A percentile compares a stretch with the other conserved stretches of the same genome.
Evolutionary conservation across 2,329 filamentous ascomycete species (phyloP).

Genomic region (Fusarium torulosum): DNA sequence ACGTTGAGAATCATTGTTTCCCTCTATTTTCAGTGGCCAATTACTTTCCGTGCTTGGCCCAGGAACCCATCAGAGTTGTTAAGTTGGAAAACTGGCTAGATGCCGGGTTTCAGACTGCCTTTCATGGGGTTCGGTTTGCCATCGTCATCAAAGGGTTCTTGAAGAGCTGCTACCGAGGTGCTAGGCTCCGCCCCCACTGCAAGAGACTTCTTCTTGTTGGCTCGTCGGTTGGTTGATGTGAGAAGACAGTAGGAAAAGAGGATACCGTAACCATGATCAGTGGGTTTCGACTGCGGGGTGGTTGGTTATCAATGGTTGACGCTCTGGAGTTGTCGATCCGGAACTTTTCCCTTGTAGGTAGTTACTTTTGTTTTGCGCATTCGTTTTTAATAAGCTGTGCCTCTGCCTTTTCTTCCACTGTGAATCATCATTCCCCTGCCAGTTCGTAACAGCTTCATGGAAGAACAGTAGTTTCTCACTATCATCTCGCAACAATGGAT

Average conservation of each 20-base stretch:
- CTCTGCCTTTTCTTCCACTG: slow-evolving; percentile 18
- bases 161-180: slow-evolving; percentile 13
- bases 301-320: slow-evolving; percentile 30
- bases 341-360: slow-evolving; percentile 6
- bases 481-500: slow-evolving; percentile 28
- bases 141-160: slow-evolving; percentile 30
- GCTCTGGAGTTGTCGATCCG: slow-evolving; percentile 26
- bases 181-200: slow-evolving; percentile 32
- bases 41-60: neutral
- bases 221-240: slow-evolving; percentile 12
- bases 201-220: slow-evolving; percentile 25
- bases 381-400: slow-evolving; percentile 9
- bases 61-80: neutral
- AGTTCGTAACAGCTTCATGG: slow-evolving; percentile 8
- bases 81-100: neutral
- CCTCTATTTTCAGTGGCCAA: neutral
- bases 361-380: too few relatives aligned
- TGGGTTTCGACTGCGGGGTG: slow-evolving; percentile 37
- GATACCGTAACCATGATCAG: slow-evolving; percentile 30
- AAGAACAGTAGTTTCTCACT: neutral
- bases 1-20: neutral
- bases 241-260: slow-evolving; percentile 28
- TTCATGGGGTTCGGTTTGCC: neutral
- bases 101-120: neutral
- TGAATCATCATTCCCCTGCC: slow-evolving; percentile 3